phyloP scores from a whole-genome alignment of 2,329 filamentous ascomycete genomes.

The Cladosporium sp. region DNA sequence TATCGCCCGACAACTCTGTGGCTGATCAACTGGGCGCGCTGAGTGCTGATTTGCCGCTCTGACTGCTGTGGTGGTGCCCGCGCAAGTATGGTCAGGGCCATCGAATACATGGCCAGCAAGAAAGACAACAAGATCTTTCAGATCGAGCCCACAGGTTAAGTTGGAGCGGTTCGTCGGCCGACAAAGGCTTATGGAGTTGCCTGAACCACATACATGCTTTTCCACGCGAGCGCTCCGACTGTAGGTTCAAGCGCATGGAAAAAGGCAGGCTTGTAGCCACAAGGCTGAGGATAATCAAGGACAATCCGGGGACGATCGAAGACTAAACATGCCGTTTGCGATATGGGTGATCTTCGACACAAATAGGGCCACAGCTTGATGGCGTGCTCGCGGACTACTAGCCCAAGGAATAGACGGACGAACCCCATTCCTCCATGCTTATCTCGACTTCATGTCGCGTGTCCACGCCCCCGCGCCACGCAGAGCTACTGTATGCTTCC shows the following conservation, averaged over 20 bases:
- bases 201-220: too few relatives aligned
- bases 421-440: slow-evolving; percentile 15
- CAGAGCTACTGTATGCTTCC: background rate
- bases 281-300: background rate
- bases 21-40: background rate
- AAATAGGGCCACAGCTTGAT: slow-evolving; percentile 14
- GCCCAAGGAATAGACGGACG: slow-evolving; percentile 17
- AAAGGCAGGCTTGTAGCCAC: background rate
- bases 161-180: background rate
- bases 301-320: background rate
- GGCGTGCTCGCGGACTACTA: slow-evolving; percentile 18
- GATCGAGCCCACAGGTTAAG: background rate
- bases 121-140: background rate
- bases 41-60: background rate
- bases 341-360: slow-evolving; percentile 8
- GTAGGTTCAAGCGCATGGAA: background rate
- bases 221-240: background rate
- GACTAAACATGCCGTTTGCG: background rate
- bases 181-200: background rate
- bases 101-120: background rate
- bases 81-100: background rate
- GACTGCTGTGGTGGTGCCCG: background rate
- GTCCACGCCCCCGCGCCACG: slow-evolving; percentile 13
- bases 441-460: slow-evolving; percentile 18
- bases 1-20: background rate